Evolutionary conservation across 306 rosid genomes (phyloP).

Genomic region (Rosa chinensis): DNA sequence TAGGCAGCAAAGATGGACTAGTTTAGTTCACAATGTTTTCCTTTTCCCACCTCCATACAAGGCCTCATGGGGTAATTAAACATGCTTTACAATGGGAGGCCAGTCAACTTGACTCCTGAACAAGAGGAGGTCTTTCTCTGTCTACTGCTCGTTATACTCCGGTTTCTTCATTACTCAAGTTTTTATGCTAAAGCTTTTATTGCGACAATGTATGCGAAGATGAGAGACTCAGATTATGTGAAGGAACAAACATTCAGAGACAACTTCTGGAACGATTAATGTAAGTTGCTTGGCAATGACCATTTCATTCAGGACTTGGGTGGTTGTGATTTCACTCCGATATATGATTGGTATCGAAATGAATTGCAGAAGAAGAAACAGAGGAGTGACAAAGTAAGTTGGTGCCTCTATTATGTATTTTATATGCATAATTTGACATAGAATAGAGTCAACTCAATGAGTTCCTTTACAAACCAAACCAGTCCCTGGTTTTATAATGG

Average conservation of each 20-base stretch:
- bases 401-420: neutral
- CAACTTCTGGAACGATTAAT: slow-evolving; percentile 97
- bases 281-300: slow-evolving; percentile 75
- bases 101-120: slow-evolving; percentile 69
- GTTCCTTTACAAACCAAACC: neutral
- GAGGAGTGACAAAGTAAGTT: slow-evolving; percentile 76
- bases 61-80: slow-evolving; percentile 54
- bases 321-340: slow-evolving; percentile 87
- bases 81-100: slow-evolving; percentile 72
- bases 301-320: slow-evolving; percentile 86
- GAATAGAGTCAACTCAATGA: too few relatives aligned
- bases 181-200: slow-evolving; percentile 15
- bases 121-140: slow-evolving; percentile 81
- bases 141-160: too few relatives aligned
- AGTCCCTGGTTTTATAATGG: neutral
- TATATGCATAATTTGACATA: too few relatives aligned
- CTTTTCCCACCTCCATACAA: slow-evolving; percentile 88
- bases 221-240: slow-evolving; percentile 90
- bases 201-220: slow-evolving; percentile 95
- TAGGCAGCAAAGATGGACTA: slow-evolving; percentile 94
- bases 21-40: slow-evolving; percentile 86
- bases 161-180: too few relatives aligned
- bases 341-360: slow-evolving; percentile 75
- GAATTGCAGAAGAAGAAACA: slow-evolving; percentile 96
- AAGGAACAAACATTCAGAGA: slow-evolving; percentile 71